Conservation (phyloP, 805 yeast genomes). For the Myxozyma kluyveri region DNA sequence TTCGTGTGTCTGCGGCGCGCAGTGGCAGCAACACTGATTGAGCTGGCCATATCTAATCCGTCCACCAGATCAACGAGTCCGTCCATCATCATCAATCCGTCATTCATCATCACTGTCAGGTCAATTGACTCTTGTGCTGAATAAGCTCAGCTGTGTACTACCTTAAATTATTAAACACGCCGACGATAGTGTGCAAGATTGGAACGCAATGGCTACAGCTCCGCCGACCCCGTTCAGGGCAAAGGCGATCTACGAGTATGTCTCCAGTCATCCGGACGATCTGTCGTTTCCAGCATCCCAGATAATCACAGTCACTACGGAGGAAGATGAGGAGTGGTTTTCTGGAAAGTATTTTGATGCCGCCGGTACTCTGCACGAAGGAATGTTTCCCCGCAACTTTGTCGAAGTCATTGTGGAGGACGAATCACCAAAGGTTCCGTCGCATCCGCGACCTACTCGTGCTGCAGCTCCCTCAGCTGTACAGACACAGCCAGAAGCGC, state of each 20-base stretch:
- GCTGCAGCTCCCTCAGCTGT: slow-evolving; percentile 1
- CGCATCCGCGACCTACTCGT: slow-evolving; percentile 18
- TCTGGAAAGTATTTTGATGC: slow-evolving; percentile 58
- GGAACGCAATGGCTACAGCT: slow-evolving; percentile 14
- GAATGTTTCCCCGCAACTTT: slow-evolving; percentile 86
- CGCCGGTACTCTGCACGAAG: slow-evolving; percentile 49
- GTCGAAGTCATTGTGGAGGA: slow-evolving; percentile 47
- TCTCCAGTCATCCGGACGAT: slow-evolving; percentile 78
- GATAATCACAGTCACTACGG: slow-evolving; percentile 65
- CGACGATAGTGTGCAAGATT: no score
- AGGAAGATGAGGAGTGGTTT: slow-evolving; percentile 93
- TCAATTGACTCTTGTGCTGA: no score
- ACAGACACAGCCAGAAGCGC: not conserved
- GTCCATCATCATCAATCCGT: no score
- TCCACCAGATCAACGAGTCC: no score
- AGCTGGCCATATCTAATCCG: no score
- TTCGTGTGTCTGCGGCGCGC: no score
- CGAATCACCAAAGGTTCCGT: slow-evolving; percentile 22
- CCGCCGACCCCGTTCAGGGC: slow-evolving; percentile 59
- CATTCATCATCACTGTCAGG: no score
- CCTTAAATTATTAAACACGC: no score
- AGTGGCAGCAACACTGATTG: no score
- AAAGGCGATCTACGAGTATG: slow-evolving; percentile 64
- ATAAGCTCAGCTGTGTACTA: no score
- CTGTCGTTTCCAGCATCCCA: slow-evolving; percentile 67